phyloP scores from a whole-genome alignment of 371 early-diverging fungal species.

The Mortierella sp. region DNA sequence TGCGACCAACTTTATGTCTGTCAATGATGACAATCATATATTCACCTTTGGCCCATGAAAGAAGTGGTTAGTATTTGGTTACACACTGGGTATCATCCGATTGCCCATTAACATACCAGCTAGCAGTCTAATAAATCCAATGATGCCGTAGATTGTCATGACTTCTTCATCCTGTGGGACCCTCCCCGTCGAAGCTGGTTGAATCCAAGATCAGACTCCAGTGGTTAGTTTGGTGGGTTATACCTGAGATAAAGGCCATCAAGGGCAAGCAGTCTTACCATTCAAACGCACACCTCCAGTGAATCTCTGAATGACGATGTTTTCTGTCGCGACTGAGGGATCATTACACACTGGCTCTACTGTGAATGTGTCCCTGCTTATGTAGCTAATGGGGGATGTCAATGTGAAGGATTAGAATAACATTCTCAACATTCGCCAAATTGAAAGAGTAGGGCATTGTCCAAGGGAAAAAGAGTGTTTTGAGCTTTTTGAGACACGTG shows the following conservation, averaged over 20 bases:
- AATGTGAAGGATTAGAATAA: too few relatives aligned
- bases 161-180: constrained; percentile 47
- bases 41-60: constrained; percentile 66
- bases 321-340: constrained; percentile 51
- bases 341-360: constrained; percentile 53
- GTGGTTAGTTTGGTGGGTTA: neutral
- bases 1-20: constrained; percentile 75
- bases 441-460: neutral
- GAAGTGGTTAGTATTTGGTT: neutral
- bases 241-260: neutral
- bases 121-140: constrained; percentile 82
- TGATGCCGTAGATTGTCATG: constrained; percentile 71
- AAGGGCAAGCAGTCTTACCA: constrained; percentile 17
- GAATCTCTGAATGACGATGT: constrained; percentile 50
- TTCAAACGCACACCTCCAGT: constrained; percentile 45
- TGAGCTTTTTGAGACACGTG: neutral
- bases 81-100: neutral
- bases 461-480: neutral
- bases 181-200: constrained; percentile 31
- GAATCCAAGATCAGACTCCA: neutral
- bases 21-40: constrained; percentile 89
- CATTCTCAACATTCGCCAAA: neutral
- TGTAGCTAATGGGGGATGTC: constrained; percentile 37
- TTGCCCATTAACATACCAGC: constrained; percentile 64
- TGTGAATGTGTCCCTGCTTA: constrained; percentile 36